Evolutionary conservation across 2,329 filamentous ascomycete genomes (phyloP).

Genomic region (Colletotrichum noveboracense): DNA sequence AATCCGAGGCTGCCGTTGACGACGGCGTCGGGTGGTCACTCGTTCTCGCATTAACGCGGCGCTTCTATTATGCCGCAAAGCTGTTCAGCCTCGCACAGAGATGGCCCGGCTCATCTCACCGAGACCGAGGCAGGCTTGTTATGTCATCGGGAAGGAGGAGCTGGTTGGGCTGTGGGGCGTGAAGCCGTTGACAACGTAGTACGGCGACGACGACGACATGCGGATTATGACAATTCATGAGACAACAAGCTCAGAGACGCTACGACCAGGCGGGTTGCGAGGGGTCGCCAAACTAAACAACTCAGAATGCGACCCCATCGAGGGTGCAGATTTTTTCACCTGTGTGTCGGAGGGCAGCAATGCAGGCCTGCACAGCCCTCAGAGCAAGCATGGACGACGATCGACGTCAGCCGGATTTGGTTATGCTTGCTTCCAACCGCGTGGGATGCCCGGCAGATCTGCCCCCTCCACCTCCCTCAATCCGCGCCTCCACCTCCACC

Average conservation of each 20-base stretch:
- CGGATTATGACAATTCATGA: conserved; percentile 13
- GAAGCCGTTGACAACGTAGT: background rate
- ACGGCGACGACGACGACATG: background rate
- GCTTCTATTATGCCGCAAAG: background rate
- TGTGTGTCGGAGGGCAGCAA: conserved; percentile 10
- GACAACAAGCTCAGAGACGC: background rate
- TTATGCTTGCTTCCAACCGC: conserved; percentile 12
- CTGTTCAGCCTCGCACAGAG: background rate
- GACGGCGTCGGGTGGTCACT: background rate
- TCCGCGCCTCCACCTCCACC: background rate
- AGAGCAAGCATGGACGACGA: background rate
- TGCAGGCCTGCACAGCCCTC: conserved; percentile 5
- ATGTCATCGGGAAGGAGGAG: background rate
- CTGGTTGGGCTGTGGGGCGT: background rate
- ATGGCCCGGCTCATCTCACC: background rate
- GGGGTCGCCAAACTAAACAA: conserved; percentile 7
- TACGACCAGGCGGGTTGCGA: background rate
- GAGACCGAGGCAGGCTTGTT: background rate
- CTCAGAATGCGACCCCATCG: background rate
- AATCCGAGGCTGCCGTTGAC: background rate
- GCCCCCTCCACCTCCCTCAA: background rate
- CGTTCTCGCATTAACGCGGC: background rate
- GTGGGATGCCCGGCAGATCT: conserved; percentile 9
- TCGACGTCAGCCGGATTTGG: conserved; percentile 7
- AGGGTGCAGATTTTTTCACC: background rate